phyloP scores from a whole-genome alignment of 345 rosid species.

The Stellera chamaejasme region DNA sequence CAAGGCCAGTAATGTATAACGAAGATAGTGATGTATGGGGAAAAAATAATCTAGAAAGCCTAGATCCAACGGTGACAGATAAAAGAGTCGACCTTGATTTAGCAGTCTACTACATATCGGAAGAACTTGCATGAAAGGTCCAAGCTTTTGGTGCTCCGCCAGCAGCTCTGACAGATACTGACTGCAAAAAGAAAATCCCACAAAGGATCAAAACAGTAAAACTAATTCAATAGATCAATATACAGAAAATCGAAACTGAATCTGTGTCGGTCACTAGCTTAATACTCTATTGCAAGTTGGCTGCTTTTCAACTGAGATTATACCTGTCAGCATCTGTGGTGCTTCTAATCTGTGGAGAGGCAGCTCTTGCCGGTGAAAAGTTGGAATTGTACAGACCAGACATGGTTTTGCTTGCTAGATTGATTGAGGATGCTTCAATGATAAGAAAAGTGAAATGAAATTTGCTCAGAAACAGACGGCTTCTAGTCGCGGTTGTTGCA shows the following conservation, averaged over 20 bases:
- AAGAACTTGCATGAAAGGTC: slow-evolving; percentile 90
- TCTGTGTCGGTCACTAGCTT: not conserved
- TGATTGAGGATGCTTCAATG: slow-evolving; percentile 13
- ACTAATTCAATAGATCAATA: slow-evolving; percentile 3
- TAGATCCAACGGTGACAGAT: slow-evolving; percentile 48
- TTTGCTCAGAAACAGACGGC: slow-evolving; percentile 14
- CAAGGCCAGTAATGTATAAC: not conserved
- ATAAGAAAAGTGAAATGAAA: slow-evolving; percentile 13
- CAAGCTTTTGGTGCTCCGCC: slow-evolving; percentile 95
- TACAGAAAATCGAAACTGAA: not conserved
- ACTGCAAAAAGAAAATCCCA: slow-evolving; percentile 29
- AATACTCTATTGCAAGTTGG: not conserved
- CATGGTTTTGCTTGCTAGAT: slow-evolving; percentile 40
- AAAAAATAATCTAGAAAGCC: slow-evolving; percentile 10
- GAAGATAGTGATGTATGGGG: not conserved
- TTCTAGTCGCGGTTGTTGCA: slow-evolving; percentile 30
- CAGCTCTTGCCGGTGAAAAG: slow-evolving; percentile 95
- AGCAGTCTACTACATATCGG: slow-evolving; percentile 89
- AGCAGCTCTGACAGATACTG: slow-evolving; percentile 83
- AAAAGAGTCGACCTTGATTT: slow-evolving; percentile 64
- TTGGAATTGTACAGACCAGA: slow-evolving; percentile 92
- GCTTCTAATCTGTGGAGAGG: slow-evolving; percentile 96
- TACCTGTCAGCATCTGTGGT: slow-evolving; percentile 85
- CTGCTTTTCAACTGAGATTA: not conserved
- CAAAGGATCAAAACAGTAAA: slow-evolving; percentile 30